Base-by-base conservation (phyloP, 2,329 filamentous ascomycete genomes). In the Hypoxylon sp. region DNA sequence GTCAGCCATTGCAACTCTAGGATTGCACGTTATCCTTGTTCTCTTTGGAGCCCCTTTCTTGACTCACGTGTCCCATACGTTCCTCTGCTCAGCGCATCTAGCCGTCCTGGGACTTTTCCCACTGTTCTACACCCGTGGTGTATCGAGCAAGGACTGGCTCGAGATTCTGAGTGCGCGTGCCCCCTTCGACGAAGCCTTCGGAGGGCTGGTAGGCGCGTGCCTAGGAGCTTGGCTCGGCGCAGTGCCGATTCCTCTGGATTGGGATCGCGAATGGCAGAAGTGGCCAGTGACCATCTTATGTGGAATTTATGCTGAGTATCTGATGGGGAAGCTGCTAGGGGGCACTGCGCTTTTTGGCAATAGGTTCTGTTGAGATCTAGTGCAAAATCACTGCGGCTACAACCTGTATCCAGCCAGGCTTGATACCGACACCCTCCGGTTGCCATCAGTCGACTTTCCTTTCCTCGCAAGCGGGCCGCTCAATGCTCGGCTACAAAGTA, bases 221-320 rank as follows among this genome's bases (percentile, higher is more conserved):
- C 75, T 95, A 1, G 96, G 96, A 5, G 93, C 93, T 44, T 98
- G 96, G 96, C 82, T 97, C 46, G 96, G 96, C 2, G 96, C 96
- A 6, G 89, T 98, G 58, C 96, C 97, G 0, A 98, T 99, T 74
- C 96, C 96, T 1, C 83, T 99, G 72, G 96, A 99, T 79, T 98
- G 95, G 95, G 96, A 99, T 79, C 90, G 96, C n/a, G 94, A 97
- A 74, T 99, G 96, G 96, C 96, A 99, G 87, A 93, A 91, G 79
- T 99, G 95, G 92, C 96, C 96, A 0, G 91, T 98, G 52, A 99
- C 96, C 0, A 92, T 99, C 65, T 81, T 98, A 3, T 89, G 88
- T 1, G 96, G 96, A 2, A 85, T 92, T 17, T 98, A 97, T 80
- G 81, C 88, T 5, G 96, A 96, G 0, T 94, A 92, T 79, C 84